Evolutionary conservation across 2,329 filamentous ascomycete genomes (phyloP).

Genomic region (Whalleya microplaca): DNA sequence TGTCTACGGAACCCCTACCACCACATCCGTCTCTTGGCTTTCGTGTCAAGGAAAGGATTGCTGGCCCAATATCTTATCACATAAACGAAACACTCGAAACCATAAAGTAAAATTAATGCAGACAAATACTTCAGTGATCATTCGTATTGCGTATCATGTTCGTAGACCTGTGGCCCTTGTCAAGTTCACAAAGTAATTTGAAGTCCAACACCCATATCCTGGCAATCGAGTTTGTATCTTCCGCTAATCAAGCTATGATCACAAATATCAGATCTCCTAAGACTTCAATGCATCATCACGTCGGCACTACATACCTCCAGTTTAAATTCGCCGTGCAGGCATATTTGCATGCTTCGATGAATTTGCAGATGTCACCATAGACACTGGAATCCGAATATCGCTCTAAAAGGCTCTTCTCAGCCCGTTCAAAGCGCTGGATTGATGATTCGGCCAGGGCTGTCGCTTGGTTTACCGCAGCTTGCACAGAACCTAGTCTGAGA

Average conservation of each 20-base stretch:
- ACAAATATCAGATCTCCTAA: not conserved
- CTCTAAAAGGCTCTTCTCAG: conserved; percentile 8
- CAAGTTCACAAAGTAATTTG: conserved; percentile 13
- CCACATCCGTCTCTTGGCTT: no score
- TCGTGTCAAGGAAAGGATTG: no score
- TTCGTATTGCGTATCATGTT: no score
- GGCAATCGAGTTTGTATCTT: conserved; percentile 14
- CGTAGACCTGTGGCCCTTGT: no score
- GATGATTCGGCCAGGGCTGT: conserved; percentile 5
- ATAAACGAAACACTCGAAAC: no score
- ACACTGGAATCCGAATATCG: conserved; percentile 2
- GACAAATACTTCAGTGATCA: no score
- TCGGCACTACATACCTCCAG: conserved; percentile 14
- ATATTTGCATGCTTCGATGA: conserved; percentile 19
- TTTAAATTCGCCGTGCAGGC: conserved; percentile 20
- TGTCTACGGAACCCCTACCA: no score
- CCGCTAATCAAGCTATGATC: conserved; percentile 4
- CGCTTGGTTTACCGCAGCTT: conserved; percentile 14
- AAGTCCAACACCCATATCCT: conserved; percentile 12
- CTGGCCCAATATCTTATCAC: no score
- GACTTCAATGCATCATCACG: not conserved
- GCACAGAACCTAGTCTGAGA: conserved; percentile 15
- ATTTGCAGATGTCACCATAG: conserved; percentile 11
- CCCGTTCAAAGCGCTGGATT: conserved; percentile 7
- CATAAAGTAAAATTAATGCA: no score